phyloP scores from a whole-genome alignment of 331 rosid species.

The Pyracantha coccinea region DNA sequence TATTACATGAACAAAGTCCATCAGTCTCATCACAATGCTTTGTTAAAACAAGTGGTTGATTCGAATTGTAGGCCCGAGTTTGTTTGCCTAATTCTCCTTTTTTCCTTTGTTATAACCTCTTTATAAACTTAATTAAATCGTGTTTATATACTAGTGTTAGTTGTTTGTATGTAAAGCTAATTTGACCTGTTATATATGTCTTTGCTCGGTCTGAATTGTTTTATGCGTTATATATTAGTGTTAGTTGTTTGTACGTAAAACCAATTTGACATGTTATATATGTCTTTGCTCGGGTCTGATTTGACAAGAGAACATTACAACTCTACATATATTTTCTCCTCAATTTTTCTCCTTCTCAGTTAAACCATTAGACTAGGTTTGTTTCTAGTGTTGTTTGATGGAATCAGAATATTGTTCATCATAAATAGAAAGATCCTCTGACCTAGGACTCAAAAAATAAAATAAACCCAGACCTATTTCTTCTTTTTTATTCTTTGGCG shows the following conservation, averaged over 20 bases:
- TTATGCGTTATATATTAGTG: too few species aligned
- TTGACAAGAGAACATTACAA: background rate
- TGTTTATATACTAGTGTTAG: too few species aligned
- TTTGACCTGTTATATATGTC: too few species aligned
- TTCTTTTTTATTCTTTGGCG: background rate
- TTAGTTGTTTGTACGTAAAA: too few species aligned
- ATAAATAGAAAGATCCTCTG: background rate
- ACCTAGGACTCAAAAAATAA: background rate
- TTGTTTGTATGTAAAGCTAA: too few species aligned
- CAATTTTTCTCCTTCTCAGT: background rate
- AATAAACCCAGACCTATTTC: background rate
- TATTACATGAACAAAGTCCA: background rate
- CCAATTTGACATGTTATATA: too few species aligned
- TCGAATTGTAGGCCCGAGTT: constrained; percentile 4
- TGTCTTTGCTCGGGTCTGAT: too few species aligned
- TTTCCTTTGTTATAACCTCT: background rate
- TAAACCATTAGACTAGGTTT: background rate
- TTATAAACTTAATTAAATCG: background rate
- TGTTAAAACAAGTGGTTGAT: background rate
- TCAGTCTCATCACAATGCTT: background rate
- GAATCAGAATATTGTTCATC: background rate
- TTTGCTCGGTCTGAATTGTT: too few species aligned
- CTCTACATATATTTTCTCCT: background rate
- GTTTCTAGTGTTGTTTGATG: background rate
- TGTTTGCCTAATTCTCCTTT: background rate